phyloP scores from a whole-genome alignment of 495 filamentous ascomycete genomes.

The Hyaloscypha variabilis region DNA sequence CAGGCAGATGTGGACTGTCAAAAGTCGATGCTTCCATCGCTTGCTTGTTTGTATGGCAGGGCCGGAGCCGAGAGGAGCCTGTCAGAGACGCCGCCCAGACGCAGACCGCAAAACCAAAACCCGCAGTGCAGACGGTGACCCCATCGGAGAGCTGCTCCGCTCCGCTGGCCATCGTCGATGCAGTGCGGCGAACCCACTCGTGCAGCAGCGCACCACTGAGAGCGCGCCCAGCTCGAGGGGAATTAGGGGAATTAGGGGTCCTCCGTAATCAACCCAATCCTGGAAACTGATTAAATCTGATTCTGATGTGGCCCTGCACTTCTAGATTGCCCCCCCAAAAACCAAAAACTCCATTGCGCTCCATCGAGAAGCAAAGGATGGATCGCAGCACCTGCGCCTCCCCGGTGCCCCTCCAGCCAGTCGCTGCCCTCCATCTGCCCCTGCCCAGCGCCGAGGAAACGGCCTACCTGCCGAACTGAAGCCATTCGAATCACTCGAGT shows the following conservation, averaged over 20 bases:
- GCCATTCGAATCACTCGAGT: too few relatives aligned
- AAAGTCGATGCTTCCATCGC: too few relatives aligned
- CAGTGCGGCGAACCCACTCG: neutral
- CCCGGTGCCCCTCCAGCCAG: neutral
- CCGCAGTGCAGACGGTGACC: too few relatives aligned
- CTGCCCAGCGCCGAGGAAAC: neutral
- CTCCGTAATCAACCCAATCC: neutral
- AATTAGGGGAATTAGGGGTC: neutral
- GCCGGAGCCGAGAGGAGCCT: too few relatives aligned
- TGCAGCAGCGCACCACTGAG: too few relatives aligned
- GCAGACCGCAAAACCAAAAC: too few relatives aligned
- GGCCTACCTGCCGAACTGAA: neutral
- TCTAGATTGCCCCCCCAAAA: neutral
- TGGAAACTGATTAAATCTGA: too few relatives aligned
- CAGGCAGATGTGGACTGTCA: too few relatives aligned
- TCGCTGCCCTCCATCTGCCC: neutral
- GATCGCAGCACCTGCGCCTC: neutral
- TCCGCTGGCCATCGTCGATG: neutral
- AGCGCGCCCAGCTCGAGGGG: too few relatives aligned
- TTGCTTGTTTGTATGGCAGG: too few relatives aligned
- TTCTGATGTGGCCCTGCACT: neutral
- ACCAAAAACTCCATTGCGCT: neutral
- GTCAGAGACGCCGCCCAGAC: too few relatives aligned
- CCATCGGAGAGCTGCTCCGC: neutral
- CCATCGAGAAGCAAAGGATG: neutral